Evolutionary conservation across 2,329 filamentous ascomycete species (phyloP).

Genomic region (Beauveria caledonica): DNA sequence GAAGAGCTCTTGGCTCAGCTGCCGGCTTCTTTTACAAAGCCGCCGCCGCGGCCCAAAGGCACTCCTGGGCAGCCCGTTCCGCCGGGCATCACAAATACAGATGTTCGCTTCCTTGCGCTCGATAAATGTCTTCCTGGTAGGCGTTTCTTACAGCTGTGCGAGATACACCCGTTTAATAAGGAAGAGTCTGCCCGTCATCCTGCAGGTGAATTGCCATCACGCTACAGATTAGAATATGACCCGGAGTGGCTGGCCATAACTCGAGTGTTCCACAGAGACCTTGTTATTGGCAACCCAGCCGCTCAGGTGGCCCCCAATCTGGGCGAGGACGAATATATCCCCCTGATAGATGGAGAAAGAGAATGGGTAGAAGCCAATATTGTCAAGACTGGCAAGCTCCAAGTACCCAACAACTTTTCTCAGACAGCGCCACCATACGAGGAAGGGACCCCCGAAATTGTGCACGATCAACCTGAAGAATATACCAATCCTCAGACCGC

Average conservation of each 20-base stretch:
- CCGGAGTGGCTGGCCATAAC: conserved; percentile 93
- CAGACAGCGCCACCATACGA: conserved; percentile 67
- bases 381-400: conserved; percentile 50
- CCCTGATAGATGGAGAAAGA: conserved; percentile 60
- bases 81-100: conserved; percentile 64
- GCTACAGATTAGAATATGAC: conserved; percentile 68
- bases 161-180: conserved; percentile 44
- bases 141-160: conserved; percentile 73
- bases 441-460: conserved; percentile 45
- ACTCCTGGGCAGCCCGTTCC: conserved; percentile 58
- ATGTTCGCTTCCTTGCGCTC: conserved; percentile 77
- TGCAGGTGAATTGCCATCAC: conserved; percentile 22
- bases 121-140: conserved; percentile 81
- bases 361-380: conserved; percentile 78
- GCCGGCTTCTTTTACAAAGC: conserved; percentile 62
- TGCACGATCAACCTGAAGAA: conserved; percentile 61
- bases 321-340: conserved; percentile 60
- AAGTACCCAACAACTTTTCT: conserved; percentile 70
- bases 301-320: conserved; percentile 49
- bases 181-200: conserved; percentile 17
- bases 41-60: conserved; percentile 25
- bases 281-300: conserved; percentile 54
- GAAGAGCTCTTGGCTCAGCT: conserved; percentile 64
- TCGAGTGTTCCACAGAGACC: conserved; percentile 62
- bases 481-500: conserved; percentile 82